Percentiles rank a stretch among this genome's conserved stretches.
phyloP scores from a whole-genome alignment of 2,329 filamentous ascomycete species.

The Capronia epimyces region DNA sequence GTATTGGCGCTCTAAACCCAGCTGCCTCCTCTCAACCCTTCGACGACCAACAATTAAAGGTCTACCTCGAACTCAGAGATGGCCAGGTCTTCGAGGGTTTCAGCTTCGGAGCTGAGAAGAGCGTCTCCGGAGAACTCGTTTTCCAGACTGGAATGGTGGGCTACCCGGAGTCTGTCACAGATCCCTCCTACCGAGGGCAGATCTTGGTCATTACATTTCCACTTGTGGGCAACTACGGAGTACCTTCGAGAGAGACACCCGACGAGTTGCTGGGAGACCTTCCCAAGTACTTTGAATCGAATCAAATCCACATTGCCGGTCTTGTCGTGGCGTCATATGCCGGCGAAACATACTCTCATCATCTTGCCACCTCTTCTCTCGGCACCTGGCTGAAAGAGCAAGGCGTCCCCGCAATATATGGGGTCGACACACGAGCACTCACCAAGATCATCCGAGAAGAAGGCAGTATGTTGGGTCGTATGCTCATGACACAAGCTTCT shows the following conservation, averaged over 20 bases:
- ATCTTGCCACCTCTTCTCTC: constrained; percentile 81
- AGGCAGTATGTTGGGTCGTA: constrained; percentile 91
- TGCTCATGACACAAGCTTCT: constrained; percentile 64
- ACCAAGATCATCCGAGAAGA: constrained; percentile 92
- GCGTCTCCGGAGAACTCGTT: constrained; percentile 91
- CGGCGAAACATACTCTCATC: constrained; percentile 92
- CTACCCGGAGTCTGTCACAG: constrained; percentile 90
- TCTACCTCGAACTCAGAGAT: constrained; percentile 90
- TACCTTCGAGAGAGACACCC: constrained; percentile 77
- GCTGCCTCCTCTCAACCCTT: constrained; percentile 59
- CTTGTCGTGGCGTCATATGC: constrained; percentile 87
- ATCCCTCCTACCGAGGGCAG: constrained; percentile 84
- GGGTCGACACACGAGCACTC: constrained; percentile 85
- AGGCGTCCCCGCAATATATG: constrained; percentile 87
- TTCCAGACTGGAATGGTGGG: constrained; percentile 99
- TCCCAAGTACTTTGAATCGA: constrained; percentile 88
- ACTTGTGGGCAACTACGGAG: constrained; percentile 93
- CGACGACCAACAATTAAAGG: constrained; percentile 52
- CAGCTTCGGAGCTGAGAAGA: constrained; percentile 94
- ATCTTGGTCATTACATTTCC: constrained; percentile 96
- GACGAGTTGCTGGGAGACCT: constrained; percentile 81
- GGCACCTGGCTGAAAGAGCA: constrained; percentile 96
- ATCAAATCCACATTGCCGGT: constrained; percentile 87
- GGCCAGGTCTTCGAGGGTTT: constrained; percentile 86
- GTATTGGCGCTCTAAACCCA: constrained; percentile 38